These are phyloP conservation scores for Neonectria punicea DNA, from an alignment of 2,329 filamentous ascomycete species.

Conservation along the genomic window DNA sequence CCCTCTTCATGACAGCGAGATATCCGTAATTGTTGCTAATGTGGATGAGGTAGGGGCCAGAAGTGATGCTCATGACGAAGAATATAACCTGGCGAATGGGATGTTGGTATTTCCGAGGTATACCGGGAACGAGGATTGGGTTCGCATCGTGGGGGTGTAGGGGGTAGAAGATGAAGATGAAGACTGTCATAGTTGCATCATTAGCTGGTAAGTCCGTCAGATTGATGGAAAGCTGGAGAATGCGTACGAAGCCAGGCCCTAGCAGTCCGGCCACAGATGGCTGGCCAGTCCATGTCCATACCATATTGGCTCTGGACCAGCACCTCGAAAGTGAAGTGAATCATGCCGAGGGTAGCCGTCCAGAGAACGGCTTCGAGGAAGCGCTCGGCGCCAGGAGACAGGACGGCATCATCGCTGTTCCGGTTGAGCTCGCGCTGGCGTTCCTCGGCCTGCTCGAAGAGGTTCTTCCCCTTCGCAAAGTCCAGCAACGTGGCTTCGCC, in stretches of 20 bases:
- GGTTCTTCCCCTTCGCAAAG: conserved; percentile 72
- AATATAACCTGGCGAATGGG: conserved; percentile 70
- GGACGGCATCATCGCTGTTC: conserved; percentile 45
- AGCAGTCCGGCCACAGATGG: conserved; percentile 62
- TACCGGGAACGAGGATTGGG: conserved; percentile 59
- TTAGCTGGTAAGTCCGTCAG: conserved; percentile 9
- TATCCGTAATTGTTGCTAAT: conserved; percentile 85
- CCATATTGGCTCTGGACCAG: conserved; percentile 83
- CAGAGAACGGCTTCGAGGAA: conserved; percentile 67
- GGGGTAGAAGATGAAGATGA: conserved; percentile 64
- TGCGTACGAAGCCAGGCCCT: conserved; percentile 64
- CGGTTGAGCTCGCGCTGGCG: conserved; percentile 48
- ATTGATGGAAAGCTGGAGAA: background rate
- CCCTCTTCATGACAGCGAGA: conserved; percentile 89
- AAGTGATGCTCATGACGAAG: conserved; percentile 65
- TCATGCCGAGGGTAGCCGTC: conserved; percentile 71
- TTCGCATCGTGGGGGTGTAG: conserved; percentile 65
- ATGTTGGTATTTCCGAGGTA: conserved; percentile 59
- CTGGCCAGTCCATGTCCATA: conserved; percentile 69
- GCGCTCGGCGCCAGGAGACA: conserved; percentile 60
- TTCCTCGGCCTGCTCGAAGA: conserved; percentile 62
- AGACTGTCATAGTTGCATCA: conserved; percentile 53
- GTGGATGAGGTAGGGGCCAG: conserved; percentile 83
- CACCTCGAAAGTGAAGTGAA: conserved; percentile 83
- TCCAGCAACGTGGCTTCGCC: conserved; percentile 77